These are phyloP conservation scores for Porcisia deanei DNA, from an alignment of 208 protist genomes.

Conservation along the genomic window DNA sequence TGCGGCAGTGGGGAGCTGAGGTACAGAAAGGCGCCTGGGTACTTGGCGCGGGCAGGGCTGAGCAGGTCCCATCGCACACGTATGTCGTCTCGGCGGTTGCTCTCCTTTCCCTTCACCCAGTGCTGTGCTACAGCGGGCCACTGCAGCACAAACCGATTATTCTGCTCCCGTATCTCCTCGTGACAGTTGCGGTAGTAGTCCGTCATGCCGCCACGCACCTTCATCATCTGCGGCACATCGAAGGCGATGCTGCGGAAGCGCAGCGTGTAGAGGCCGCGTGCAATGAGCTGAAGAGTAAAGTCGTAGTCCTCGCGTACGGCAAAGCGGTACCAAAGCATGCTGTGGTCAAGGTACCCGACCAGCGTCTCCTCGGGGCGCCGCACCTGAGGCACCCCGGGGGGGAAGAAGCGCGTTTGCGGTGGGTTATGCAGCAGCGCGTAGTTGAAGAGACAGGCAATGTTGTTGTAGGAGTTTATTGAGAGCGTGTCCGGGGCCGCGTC, in stretches of 20 bases:
- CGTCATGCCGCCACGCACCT: slow-evolving; percentile 81
- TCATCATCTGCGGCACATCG: slow-evolving; percentile 84
- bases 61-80: slow-evolving; percentile 76
- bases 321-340: slow-evolving; percentile 84
- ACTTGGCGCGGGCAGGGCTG: slow-evolving; percentile 44
- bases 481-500: slow-evolving; percentile 43
- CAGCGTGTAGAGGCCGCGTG: slow-evolving; percentile 66
- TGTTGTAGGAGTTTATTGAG: slow-evolving; percentile 86
- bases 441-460: slow-evolving; percentile 86
- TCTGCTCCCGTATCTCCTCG: slow-evolving; percentile 70
- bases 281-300: slow-evolving; percentile 88
- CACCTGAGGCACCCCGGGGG: slow-evolving; percentile 27
- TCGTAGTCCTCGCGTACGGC: slow-evolving; percentile 90
- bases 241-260: slow-evolving; percentile 85
- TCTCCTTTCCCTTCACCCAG: slow-evolving; percentile 77
- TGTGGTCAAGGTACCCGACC: slow-evolving; percentile 40
- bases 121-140: slow-evolving; percentile 75
- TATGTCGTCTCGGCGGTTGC: slow-evolving; percentile 70
- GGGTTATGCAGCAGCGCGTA: slow-evolving; percentile 69
- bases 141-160: slow-evolving; percentile 64
- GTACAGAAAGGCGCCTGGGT: slow-evolving; percentile 62
- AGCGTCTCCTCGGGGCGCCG: slow-evolving; percentile 44
- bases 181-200: slow-evolving; percentile 82
- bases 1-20: slow-evolving; percentile 45
- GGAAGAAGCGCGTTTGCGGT: slow-evolving; percentile 48